A percentile compares a stretch with the other conserved stretches of the same genome.
Evolutionary conservation across 1,284 basidiomycete genomes (phyloP).

Genomic region (Cryptococcus neoformans): DNA sequence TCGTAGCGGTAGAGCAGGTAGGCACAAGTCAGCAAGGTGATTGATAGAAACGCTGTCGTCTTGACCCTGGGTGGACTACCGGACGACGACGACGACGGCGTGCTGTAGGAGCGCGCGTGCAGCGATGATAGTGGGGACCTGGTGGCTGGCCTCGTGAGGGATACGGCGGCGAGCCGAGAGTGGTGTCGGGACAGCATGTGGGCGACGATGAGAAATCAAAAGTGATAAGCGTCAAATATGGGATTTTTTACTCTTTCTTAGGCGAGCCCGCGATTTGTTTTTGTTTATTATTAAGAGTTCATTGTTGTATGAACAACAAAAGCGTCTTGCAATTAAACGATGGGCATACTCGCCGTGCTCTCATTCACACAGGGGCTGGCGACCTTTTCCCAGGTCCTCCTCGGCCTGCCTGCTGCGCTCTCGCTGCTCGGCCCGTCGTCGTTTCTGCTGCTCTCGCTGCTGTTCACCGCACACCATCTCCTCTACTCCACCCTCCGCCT

Average conservation of each 20-base stretch:
- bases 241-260: no score
- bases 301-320: no score
- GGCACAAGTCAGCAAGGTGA: constrained; percentile 24
- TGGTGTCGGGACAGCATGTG: background rate
- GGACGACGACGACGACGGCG: constrained; percentile 2
- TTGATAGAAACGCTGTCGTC: constrained; percentile 21
- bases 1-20: constrained; percentile 32
- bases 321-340: no score
- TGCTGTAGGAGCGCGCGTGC: constrained; percentile 3
- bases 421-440: constrained; percentile 47
- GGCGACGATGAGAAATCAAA: background rate
- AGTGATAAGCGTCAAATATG: no score
- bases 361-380: constrained; percentile 40
- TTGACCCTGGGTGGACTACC: constrained; percentile 11
- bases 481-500: constrained; percentile 47
- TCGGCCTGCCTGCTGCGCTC: constrained; percentile 44
- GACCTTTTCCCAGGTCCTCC: constrained; percentile 44
- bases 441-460: constrained; percentile 49
- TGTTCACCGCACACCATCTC: constrained; percentile 47
- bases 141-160: background rate
- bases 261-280: no score
- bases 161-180: constrained; percentile 2
- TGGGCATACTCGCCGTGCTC: constrained; percentile 22
- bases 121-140: background rate
- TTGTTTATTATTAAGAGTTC: no score